Evolutionary conservation across 306 rosid genomes (phyloP).

Genomic region (Canavalia gladiata): DNA sequence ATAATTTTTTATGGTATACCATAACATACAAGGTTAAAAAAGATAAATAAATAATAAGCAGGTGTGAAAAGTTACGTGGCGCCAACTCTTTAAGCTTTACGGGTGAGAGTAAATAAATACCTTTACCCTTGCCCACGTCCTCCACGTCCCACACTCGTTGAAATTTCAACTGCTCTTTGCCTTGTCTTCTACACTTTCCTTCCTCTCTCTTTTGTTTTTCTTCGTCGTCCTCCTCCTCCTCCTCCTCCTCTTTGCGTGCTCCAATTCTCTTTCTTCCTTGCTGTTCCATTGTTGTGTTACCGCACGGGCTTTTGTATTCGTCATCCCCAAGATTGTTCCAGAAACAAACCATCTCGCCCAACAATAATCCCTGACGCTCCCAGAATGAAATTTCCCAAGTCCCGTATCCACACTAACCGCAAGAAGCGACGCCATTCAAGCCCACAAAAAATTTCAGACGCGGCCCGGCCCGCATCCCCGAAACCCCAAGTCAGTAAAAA

Average conservation of each 20-base stretch:
- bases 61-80: not conserved
- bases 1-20: no score
- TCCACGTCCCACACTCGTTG: not conserved
- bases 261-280: not conserved
- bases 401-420: constrained; percentile 37
- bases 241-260: no score
- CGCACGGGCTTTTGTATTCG: constrained; percentile 58
- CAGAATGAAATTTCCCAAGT: not conserved
- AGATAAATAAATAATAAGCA: no score
- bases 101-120: not conserved
- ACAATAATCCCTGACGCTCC: constrained; percentile 17
- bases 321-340: constrained; percentile 52
- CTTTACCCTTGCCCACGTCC: not conserved
- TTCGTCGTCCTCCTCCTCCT: no score
- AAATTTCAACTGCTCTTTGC: not conserved
- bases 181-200: not conserved
- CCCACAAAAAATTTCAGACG: not conserved
- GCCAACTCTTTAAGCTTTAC: not conserved
- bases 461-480: not conserved
- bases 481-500: constrained; percentile 12
- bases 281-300: not conserved
- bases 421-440: constrained; percentile 24
- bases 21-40: no score
- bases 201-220: not conserved
- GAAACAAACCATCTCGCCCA: not conserved